Evolutionary conservation across 768 basidiomycete genomes (phyloP).

Genomic region (Exsudoporus frostii): DNA sequence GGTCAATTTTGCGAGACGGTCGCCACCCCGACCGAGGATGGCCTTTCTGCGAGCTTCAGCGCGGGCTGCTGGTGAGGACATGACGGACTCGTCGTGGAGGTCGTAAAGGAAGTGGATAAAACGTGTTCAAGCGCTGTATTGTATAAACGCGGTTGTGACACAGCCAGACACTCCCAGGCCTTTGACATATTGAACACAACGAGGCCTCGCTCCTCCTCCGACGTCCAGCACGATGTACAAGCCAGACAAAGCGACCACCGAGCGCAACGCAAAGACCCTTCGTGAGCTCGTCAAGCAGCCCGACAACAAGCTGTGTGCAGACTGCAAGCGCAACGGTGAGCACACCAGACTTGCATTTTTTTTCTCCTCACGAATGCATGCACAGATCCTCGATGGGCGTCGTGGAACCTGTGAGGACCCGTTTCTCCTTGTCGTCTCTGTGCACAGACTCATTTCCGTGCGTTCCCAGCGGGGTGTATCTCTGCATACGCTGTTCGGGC

Average conservation of each 20-base stretch:
- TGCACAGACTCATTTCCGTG: not conserved
- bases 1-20: constrained; percentile 77
- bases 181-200: not conserved
- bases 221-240: constrained; percentile 35
- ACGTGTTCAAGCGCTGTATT: constrained; percentile 6
- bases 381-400: constrained; percentile 95
- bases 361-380: not conserved
- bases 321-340: constrained; percentile 95
- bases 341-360: not conserved
- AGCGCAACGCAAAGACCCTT: constrained; percentile 71
- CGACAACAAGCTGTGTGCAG: constrained; percentile 93
- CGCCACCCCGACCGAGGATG: constrained; percentile 66
- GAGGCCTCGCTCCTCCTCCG: not conserved
- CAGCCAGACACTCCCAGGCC: not conserved
- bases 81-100: constrained; percentile 5
- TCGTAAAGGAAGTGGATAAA: constrained; percentile 1
- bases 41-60: constrained; percentile 78
- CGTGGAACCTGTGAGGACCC: constrained; percentile 81
- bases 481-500: constrained; percentile 97
- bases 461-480: constrained; percentile 72
- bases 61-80: constrained; percentile 55
- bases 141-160: not conserved
- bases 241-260: constrained; percentile 85
- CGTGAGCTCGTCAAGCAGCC: constrained; percentile 84
- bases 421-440: not conserved